These are phyloP conservation scores for Globisporangium paroecandrum DNA, from an alignment of 352 stramenopile species.

Conservation along the genomic window DNA sequence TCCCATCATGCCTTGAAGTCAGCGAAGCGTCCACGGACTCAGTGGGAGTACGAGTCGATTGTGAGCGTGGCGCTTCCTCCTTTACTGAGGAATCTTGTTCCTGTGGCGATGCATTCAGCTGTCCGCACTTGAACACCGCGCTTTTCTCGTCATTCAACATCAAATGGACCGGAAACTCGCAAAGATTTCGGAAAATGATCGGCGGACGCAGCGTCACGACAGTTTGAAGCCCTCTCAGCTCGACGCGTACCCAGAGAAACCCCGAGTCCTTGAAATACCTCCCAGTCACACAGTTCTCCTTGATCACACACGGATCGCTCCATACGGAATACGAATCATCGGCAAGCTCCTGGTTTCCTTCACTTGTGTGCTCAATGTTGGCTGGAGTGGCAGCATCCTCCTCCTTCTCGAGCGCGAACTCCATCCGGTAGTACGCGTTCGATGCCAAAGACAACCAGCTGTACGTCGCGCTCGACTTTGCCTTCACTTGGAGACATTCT, in stretches of 20 bases:
- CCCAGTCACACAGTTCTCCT: slow-evolving; percentile 53
- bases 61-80: background rate
- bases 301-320: slow-evolving; percentile 67
- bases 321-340: slow-evolving; percentile 25
- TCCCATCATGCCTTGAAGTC: slow-evolving; percentile 9
- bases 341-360: background rate
- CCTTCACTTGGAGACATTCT: slow-evolving; percentile 42
- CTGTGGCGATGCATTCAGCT: background rate
- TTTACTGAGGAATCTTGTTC: background rate
- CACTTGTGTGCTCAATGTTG: background rate
- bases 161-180: slow-evolving; percentile 32
- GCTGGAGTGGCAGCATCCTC: background rate
- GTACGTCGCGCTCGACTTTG: slow-evolving; percentile 38
- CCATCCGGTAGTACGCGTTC: slow-evolving; percentile 45
- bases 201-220: slow-evolving; percentile 52
- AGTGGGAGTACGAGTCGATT: background rate
- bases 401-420: slow-evolving; percentile 44
- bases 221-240: slow-evolving; percentile 53
- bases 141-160: slow-evolving; percentile 28
- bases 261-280: slow-evolving; percentile 46
- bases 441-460: slow-evolving; percentile 65
- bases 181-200: slow-evolving; percentile 44
- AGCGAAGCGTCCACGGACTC: background rate
- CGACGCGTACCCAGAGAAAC: slow-evolving; percentile 69
- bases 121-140: background rate